Evolutionary conservation across 768 basidiomycete genomes (phyloP).

Genomic region (Coprinopsis strossmayeri): DNA sequence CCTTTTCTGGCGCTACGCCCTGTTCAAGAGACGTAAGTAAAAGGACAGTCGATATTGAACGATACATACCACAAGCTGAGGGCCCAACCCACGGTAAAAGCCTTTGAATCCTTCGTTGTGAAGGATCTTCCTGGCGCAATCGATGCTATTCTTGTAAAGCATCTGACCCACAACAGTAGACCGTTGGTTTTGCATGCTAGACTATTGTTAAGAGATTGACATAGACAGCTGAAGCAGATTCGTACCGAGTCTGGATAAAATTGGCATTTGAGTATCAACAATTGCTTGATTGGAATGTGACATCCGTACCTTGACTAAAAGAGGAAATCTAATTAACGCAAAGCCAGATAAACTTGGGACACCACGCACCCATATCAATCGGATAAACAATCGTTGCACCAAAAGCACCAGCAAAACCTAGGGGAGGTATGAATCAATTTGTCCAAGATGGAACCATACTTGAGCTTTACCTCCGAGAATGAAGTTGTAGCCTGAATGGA

Average conservation of each 20-base stretch:
- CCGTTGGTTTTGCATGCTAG: constrained; percentile 97
- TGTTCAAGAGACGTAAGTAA: constrained; percentile 23
- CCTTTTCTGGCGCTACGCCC: constrained; percentile 96
- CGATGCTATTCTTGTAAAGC: constrained; percentile 92
- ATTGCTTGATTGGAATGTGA: not conserved
- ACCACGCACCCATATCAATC: constrained; percentile 77
- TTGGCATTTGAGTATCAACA: constrained; percentile 4
- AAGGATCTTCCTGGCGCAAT: constrained; percentile 92
- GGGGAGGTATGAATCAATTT: too few species aligned
- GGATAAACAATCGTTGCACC: constrained; percentile 99
- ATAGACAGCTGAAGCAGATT: not conserved
- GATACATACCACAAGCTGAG: constrained; percentile 78
- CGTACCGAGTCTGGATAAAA: constrained; percentile 51
- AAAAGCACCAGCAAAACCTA: constrained; percentile 85
- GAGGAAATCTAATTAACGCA: too few species aligned
- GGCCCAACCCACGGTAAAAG: constrained; percentile 96
- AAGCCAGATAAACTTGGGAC: too few species aligned
- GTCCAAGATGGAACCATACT: too few species aligned
- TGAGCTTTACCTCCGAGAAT: constrained; percentile 61
- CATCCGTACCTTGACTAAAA: constrained; percentile 62
- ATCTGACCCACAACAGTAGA: constrained; percentile 95
- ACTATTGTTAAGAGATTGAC: too few species aligned
- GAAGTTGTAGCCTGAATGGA: constrained; percentile 82
- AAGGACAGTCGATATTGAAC: not conserved
- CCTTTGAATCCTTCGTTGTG: constrained; percentile 89